Evolutionary conservation across 768 basidiomycete species (phyloP), one percentile per base, ranked within the genome.

Genomic region (Boletus rubroflammeus): DNA sequence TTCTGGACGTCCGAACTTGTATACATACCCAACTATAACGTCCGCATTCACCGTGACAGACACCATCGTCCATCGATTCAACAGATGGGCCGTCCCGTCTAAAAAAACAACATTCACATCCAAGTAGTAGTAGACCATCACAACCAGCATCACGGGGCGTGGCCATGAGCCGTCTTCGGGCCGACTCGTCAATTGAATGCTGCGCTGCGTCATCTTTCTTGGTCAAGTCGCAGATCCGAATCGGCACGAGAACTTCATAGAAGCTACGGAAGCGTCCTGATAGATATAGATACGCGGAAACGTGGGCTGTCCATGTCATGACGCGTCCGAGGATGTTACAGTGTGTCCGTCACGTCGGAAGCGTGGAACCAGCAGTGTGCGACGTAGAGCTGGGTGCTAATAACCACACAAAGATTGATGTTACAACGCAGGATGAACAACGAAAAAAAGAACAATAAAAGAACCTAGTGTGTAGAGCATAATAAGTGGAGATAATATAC

Each of bases 401-500:
- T n/a, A n/a, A n/a, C n/a, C n/a, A n/a, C n/a, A n/a, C n/a, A 36
- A 40, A 1, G 25, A 23, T 36, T 9, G 32, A 48, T 41, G 45
- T 58, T 53, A 63, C 58, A 53, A 26, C 11, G 23, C 19, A 40
- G 36, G 17, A 25, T 19, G 31, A 9, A 44, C 29, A 23, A n/a
- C 47, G 36, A 44, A 21, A 25, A 23, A 36, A 39, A 21, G 0
- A 47, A 36, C 13, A 54, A 56, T 50, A 59, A 51, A 47, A 36
- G 61, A 63, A 54, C 46, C 29, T 66, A 61, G 17, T 44, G 54
- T 54, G 50, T 53, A 50, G 19, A 31, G 28, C 51, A 56, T 54
- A 63, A 50, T 53, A 58, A 41, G 31, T 4, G 51, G 31, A 41
- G 26, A 57, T 65, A 65, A 56, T 57, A 51, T 65, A 65, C 44